phyloP scores from a whole-genome alignment of 306 rosid genomes.

The Malus fusca region DNA sequence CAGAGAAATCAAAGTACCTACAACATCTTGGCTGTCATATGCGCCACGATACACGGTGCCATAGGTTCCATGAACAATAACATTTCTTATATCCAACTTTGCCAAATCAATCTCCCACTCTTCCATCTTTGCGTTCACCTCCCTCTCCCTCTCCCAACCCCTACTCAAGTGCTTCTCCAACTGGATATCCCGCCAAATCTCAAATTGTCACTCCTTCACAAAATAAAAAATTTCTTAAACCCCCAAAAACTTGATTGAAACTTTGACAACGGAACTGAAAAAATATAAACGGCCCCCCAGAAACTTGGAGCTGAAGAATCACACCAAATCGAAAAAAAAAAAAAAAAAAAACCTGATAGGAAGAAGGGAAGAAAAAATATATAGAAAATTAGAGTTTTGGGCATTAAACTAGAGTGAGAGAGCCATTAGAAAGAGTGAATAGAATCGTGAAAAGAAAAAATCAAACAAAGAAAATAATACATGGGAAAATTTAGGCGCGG shows the following conservation, averaged over 20 bases:
- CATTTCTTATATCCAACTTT: too few relatives aligned
- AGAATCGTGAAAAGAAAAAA: constrained; percentile 8
- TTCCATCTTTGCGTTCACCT: constrained; percentile 12
- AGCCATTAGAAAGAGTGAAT: neutral
- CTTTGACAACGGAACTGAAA: neutral
- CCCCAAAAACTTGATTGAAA: neutral
- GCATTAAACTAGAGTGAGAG: neutral
- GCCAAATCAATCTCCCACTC: too few relatives aligned
- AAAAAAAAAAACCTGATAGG: too few relatives aligned
- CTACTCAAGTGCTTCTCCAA: constrained; percentile 40
- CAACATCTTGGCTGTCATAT: constrained; percentile 51
- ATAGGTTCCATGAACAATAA: too few relatives aligned
- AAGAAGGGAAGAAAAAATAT: neutral
- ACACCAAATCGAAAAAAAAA: neutral
- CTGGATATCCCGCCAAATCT: constrained; percentile 29
- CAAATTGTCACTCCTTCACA: neutral
- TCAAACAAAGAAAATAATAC: neutral
- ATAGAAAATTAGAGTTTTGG: neutral
- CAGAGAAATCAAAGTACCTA: neutral
- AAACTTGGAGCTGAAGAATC: constrained; percentile 8
- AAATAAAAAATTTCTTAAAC: neutral
- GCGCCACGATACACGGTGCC: constrained; percentile 12
- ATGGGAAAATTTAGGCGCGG: neutral
- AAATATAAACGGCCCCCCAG: neutral
- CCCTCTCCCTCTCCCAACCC: constrained; percentile 35